Evolutionary conservation across 768 basidiomycete genomes (phyloP).

Genomic region (Boletus rex-veris): DNA sequence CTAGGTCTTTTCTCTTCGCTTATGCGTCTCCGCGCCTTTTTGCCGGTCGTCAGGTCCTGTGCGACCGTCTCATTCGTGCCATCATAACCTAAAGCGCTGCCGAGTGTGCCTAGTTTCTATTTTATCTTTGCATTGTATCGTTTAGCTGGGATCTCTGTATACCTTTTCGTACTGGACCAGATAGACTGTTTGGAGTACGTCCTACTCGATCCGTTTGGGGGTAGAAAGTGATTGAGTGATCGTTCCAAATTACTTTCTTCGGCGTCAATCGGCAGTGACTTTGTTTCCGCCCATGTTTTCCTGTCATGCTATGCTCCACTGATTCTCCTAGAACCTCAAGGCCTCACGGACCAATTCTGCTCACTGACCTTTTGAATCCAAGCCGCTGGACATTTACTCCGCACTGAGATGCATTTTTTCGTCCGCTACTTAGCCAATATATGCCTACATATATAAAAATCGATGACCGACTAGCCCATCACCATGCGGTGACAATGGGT

Average conservation of each 20-base stretch:
- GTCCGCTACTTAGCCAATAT: neutral
- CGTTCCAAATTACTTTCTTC: neutral
- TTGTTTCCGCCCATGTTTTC: neutral
- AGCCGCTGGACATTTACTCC: neutral
- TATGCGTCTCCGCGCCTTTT: neutral
- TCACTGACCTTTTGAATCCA: neutral
- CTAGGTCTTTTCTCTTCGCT: neutral
- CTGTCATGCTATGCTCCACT: too few species aligned
- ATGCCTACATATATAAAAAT: neutral
- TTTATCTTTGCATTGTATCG: conserved; percentile 4
- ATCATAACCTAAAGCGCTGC: conserved; percentile 9
- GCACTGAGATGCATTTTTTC: too few species aligned
- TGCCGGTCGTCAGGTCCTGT: neutral
- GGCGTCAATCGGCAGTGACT: neutral
- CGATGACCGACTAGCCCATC: neutral
- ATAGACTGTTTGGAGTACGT: neutral
- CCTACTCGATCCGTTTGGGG: neutral
- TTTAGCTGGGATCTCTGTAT: neutral
- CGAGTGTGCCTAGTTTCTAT: conserved; percentile 12
- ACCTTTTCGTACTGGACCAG: too few species aligned
- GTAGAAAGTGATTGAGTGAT: too few species aligned
- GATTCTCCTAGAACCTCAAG: too few species aligned
- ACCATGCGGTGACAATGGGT: conserved; percentile 13
- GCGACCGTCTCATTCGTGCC: neutral
- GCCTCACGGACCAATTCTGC: too few species aligned